Conservation (phyloP, 768 basidiomycete genomes). For the Suillus plorans region DNA sequence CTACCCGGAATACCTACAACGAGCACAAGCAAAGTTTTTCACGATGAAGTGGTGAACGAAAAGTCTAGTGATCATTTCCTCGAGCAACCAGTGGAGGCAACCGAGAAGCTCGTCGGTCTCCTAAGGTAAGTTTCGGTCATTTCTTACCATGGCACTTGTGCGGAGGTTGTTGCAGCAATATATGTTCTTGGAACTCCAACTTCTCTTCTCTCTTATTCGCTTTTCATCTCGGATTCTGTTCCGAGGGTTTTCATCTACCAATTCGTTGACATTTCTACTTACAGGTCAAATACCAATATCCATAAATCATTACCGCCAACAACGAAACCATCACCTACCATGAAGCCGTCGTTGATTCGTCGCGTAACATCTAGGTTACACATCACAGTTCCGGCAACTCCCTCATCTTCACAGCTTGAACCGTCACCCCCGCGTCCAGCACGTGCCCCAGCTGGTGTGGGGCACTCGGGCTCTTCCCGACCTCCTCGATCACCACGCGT, state of each 20-base stretch:
- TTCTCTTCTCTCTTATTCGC: background rate
- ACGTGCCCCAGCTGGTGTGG: constrained; percentile 13
- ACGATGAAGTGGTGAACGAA: background rate
- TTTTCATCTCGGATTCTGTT: background rate
- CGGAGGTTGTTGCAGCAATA: background rate
- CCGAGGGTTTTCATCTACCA: background rate
- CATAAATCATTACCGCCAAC: background rate
- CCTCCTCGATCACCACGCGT: constrained; percentile 9
- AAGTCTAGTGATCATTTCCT: background rate
- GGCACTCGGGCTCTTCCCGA: background rate
- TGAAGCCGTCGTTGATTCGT: constrained; percentile 25
- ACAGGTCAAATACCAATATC: constrained; percentile 3
- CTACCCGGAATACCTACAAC: background rate
- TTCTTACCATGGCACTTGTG: background rate
- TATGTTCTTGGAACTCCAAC: background rate
- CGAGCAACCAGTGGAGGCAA: constrained; percentile 9
- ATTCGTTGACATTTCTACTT: background rate
- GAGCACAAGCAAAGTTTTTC: constrained; percentile 2
- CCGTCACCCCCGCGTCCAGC: constrained; percentile 16
- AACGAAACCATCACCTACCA: background rate
- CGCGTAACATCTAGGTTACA: constrained; percentile 29
- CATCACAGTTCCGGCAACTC: constrained; percentile 19
- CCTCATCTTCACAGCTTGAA: constrained; percentile 2
- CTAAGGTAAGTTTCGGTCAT: constrained; percentile 15
- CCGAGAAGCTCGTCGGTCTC: constrained; percentile 1